Base-by-base conservation (phyloP, 108 stramenopile genomes). In the Aurantiochytrium sp. region DNA sequence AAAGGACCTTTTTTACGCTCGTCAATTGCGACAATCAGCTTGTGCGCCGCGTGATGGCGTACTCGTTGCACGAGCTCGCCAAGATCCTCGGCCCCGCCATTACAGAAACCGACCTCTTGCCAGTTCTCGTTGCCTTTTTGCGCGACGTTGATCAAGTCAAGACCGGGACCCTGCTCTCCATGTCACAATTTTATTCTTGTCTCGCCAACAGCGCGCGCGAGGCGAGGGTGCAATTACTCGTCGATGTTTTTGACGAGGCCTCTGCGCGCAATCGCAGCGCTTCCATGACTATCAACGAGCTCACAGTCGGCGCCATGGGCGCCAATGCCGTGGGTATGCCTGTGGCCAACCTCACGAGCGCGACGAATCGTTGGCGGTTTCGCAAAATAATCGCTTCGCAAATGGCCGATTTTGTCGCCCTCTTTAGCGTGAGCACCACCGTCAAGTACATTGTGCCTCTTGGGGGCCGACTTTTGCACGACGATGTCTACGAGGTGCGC, bases 131-230 rank as follows among this genome's bases (percentile, higher is more conserved):
- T 28, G 89, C 92, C 21, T 98, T 98, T 72, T 89, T 98, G 43
- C 92, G 93, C n/a, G 98, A 98, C 93, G 92, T 96, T 4, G 96
- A 96, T 88, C 96, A 98, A 23, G 98, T 99, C 43, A 94, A 96
- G 45, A 92, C 96, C 23, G 97, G 97, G 57, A 94, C 97, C 43
- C 90, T 99, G 43, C 93, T 94, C 21, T 95, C 96, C 88, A 93
- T 97, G 44, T 95, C 96, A 4, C 91, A 93, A 8, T 93, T 98
- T 58, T 90, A 97, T 53, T 91, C 91, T 4, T 91, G 95, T 5
- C 91, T 98, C 71, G 64, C 92, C 2, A 91, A 93, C 6, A 90
- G 90, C 2, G 88, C 92, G 29, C 93, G 95, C 25, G 93, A 95
- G 87, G 91, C 92, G 55, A 94, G 94, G 88, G 90, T 98, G 44